Base-by-base conservation (phyloP, 306 rosid genomes). In the Quercus dentata region DNA sequence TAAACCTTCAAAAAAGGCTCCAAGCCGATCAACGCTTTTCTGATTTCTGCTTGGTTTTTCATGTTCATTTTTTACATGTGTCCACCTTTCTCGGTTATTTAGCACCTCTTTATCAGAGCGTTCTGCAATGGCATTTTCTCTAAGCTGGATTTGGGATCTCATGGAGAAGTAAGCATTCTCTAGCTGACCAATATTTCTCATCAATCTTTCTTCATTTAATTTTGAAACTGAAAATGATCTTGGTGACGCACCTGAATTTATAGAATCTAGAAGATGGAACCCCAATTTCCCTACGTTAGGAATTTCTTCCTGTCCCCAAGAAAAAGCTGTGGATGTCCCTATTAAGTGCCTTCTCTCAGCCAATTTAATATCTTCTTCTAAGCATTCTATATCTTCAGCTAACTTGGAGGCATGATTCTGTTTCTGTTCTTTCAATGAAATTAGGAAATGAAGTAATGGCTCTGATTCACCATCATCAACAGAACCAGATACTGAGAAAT, bases 291-390 rank as follows among this genome's bases (percentile, higher is more conserved):
- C 54, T 49, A 12, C 54, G 13, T 49, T 49, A 49, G 54, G 54
- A 49, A 49, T 10, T 49, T 49, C 54, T 11, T 49, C 17, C 54
- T 49, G 54, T 49, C 54, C 54, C 5, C 17, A 1, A 49, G 54
- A 13, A 49, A 49, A 79, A 85, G 84, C 81, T 57, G 75, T 76
- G 71, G 74, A 78, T 89, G 54, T 83, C 63, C 79, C 79, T 76
- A 87, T 74, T 67, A 27, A 71, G 70, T 87, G 86, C 90, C 99
- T 87, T 88, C 85, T 91, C 78, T 87, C 88, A 74, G 87, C 92
- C 83, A 92, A 94, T 75, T 83, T 88, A 65, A 91, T 89, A 86
- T 94, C 99, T 64, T 91, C 88, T 85, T 94, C 97, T 84, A 94
- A 79, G 84, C 90, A 84, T 84, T 72, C 83, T 30, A 90, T 75